These are phyloP conservation scores for Aspergillus baeticus DNA, from an alignment of 495 filamentous ascomycete species.

Conservation along the genomic window DNA sequence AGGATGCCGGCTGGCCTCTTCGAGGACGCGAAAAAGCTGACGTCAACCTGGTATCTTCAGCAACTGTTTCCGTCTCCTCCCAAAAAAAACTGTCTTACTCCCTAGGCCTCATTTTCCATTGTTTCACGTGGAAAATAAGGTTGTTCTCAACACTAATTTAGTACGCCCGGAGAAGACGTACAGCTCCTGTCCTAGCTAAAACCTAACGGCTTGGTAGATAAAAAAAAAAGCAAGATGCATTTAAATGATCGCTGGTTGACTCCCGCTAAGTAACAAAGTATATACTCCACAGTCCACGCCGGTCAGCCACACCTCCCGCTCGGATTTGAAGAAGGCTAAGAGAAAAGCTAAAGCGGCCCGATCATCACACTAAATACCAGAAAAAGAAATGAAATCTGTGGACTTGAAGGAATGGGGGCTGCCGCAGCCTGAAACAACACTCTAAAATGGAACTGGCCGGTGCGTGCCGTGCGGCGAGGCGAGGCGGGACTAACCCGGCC, in stretches of 20 bases:
- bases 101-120: too few relatives aligned
- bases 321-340: neutral
- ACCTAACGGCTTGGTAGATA: too few relatives aligned
- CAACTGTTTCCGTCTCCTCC: neutral
- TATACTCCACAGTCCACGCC: slow-evolving; percentile 10
- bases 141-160: neutral
- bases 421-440: neutral
- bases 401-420: neutral
- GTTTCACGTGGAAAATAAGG: slow-evolving; percentile 5
- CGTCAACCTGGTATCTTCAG: neutral
- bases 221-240: neutral
- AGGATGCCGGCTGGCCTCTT: too few relatives aligned
- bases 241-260: slow-evolving; percentile 8
- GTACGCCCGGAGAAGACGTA: neutral
- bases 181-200: too few relatives aligned
- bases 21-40: neutral
- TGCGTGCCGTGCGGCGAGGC: neutral
- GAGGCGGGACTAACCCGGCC: neutral
- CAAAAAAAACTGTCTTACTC: too few relatives aligned
- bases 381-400: neutral
- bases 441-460: neutral
- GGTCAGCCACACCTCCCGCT: neutral
- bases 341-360: neutral
- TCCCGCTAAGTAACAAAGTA: slow-evolving; percentile 18
- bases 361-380: neutral